Evolutionary conservation across 2,329 filamentous ascomycete species (phyloP).

Genomic region (Xylaria multiplex): DNA sequence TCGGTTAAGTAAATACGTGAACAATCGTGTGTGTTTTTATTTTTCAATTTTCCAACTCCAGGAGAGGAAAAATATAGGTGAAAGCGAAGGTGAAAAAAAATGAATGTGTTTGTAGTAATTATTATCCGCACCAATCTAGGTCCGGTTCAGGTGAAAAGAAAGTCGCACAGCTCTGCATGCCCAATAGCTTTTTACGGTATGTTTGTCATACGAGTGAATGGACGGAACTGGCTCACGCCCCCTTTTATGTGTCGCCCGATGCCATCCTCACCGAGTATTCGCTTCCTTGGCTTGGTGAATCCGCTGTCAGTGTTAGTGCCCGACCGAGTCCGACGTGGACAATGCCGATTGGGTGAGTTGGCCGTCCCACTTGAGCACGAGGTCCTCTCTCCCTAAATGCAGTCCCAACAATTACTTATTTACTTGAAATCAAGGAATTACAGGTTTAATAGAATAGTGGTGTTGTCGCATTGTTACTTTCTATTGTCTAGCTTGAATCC

Average conservation of each 20-base stretch:
- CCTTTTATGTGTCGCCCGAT: background rate
- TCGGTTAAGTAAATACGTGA: background rate
- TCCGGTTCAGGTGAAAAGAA: background rate
- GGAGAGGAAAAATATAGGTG: background rate
- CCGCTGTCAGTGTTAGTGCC: slow-evolving; percentile 19
- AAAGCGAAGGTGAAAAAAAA: background rate
- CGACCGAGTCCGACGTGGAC: slow-evolving; percentile 31
- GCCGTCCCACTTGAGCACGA: slow-evolving; percentile 10
- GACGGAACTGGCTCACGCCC: background rate
- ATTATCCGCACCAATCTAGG: background rate
- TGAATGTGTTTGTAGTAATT: background rate
- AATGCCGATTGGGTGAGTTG: slow-evolving; percentile 24
- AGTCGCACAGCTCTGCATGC: background rate
- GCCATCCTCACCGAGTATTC: slow-evolving; percentile 24
- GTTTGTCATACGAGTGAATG: background rate
- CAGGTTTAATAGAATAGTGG: background rate
- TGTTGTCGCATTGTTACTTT: background rate
- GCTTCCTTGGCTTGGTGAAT: slow-evolving; percentile 20
- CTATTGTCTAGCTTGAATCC: too few relatives aligned
- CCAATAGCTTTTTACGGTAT: background rate
- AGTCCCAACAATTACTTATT: background rate
- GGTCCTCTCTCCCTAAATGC: background rate
- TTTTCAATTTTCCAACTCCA: too few relatives aligned
- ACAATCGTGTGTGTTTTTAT: too few relatives aligned
- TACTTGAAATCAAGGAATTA: background rate